These are phyloP conservation scores for Choricystis sp. DNA, from an alignment of 139 green algal species.

Conservation along the genomic window DNA sequence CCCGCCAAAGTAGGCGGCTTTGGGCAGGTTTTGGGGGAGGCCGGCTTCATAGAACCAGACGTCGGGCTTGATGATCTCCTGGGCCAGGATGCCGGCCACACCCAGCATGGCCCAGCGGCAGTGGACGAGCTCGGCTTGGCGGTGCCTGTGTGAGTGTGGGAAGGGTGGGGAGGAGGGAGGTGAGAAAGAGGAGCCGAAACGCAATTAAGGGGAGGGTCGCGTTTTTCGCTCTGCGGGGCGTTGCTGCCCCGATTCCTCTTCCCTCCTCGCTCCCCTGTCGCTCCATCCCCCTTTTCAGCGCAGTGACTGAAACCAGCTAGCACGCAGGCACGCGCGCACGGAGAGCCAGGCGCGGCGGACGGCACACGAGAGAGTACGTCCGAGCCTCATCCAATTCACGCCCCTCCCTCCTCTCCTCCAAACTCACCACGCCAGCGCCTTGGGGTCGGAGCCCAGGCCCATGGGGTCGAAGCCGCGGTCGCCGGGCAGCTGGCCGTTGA, in stretches of 20 bases:
- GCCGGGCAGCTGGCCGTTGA: slow-evolving; percentile 16
- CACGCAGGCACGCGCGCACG: too few species aligned
- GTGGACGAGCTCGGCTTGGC: slow-evolving; percentile 45
- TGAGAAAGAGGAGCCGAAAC: neutral
- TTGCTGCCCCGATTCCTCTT: too few species aligned
- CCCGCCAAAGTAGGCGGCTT: slow-evolving; percentile 7
- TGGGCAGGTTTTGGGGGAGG: slow-evolving; percentile 8
- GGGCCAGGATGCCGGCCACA: slow-evolving; percentile 68
- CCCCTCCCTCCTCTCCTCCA: neutral
- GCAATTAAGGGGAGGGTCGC: too few species aligned
- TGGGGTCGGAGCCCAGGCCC: slow-evolving; percentile 39
- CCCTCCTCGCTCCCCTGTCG: too few species aligned
- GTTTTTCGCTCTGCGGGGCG: too few species aligned
- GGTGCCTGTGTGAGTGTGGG: slow-evolving; percentile 3
- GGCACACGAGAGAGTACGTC: too few species aligned
- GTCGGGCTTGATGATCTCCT: slow-evolving; percentile 26
- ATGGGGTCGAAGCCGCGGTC: slow-evolving; percentile 59
- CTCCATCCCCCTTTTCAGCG: too few species aligned
- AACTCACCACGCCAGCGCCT: slow-evolving; percentile 35
- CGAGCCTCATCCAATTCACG: too few species aligned
- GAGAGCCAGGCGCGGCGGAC: too few species aligned
- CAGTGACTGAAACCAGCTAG: too few species aligned
- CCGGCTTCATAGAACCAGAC: slow-evolving; percentile 16
- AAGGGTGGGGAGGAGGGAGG: neutral
- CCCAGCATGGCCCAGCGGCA: slow-evolving; percentile 79